Percentiles rank a stretch among this genome's conserved stretches.
Evolutionary conservation across 2,329 filamentous ascomycete genomes (phyloP).

Genomic region (Verticillium nonalfalfae): DNA sequence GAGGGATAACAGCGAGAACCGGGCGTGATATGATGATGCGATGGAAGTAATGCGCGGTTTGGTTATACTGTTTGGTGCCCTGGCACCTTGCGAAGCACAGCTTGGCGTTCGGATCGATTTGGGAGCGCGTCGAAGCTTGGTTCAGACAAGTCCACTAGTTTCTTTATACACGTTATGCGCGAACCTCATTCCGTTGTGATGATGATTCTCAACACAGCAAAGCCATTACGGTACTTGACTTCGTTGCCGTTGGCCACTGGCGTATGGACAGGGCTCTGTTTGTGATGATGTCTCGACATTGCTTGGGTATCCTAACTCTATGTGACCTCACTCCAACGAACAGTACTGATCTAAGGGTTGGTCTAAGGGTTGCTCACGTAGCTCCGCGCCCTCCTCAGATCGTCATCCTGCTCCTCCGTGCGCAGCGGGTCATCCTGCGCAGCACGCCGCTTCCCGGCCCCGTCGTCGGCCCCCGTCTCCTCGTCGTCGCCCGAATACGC

Average conservation of each 20-base stretch:
- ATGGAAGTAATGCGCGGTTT: background rate
- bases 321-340: too few relatives aligned
- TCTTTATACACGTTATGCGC: background rate
- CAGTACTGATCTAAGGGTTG: slow-evolving; percentile 23
- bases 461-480: slow-evolving; percentile 26
- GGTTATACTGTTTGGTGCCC: background rate
- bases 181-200: background rate
- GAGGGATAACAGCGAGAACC: slow-evolving; percentile 23
- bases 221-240: too few relatives aligned
- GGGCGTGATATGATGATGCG: background rate
- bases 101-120: background rate
- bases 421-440: slow-evolving; percentile 17
- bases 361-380: slow-evolving; percentile 39
- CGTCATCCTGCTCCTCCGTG: slow-evolving; percentile 28
- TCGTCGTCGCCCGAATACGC: slow-evolving; percentile 61
- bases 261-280: too few relatives aligned
- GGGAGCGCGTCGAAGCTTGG: background rate
- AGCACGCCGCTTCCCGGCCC: slow-evolving; percentile 24
- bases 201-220: too few relatives aligned
- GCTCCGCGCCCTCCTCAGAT: slow-evolving; percentile 34
- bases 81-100: background rate
- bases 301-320: too few relatives aligned
- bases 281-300: too few relatives aligned
- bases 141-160: background rate
- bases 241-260: too few relatives aligned